Percentiles rank a stretch among this genome's conserved stretches.
Evolutionary conservation across 805 yeast genomes (phyloP).

Genomic region (Schizosaccharomyces lindneri): DNA sequence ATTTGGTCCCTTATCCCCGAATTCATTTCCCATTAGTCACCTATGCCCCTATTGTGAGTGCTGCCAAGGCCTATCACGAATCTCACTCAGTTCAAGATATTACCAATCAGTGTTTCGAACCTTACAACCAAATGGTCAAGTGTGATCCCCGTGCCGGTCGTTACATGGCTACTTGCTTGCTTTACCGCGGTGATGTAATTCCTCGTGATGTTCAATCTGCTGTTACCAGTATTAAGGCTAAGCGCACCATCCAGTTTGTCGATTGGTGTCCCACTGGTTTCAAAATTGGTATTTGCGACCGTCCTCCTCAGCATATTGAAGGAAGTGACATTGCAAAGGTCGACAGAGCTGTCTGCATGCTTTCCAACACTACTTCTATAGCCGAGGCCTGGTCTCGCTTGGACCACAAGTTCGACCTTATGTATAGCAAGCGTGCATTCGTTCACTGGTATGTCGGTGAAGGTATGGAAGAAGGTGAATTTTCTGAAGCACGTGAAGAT

Average conservation of each 20-base stretch:
- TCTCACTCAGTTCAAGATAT: conserved; percentile 84
- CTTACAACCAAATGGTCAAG: conserved; percentile 96
- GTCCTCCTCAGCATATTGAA: conserved; percentile 82
- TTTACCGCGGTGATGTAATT: conserved; percentile 96
- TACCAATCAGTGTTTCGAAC: conserved; percentile 95
- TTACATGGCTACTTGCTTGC: conserved; percentile 94
- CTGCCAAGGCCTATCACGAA: conserved; percentile 81
- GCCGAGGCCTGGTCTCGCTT: conserved; percentile 98
- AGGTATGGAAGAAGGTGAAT: conserved; percentile 99
- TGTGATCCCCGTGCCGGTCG: conserved; percentile 95
- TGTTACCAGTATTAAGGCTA: conserved; percentile 76
- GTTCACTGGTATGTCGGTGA: conserved; percentile 99
- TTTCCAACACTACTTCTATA: conserved; percentile 92
- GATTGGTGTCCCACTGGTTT: conserved; percentile 99
- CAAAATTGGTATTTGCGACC: conserved; percentile 96
- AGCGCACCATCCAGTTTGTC: conserved; percentile 88
- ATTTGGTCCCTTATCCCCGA: conserved; percentile 96
- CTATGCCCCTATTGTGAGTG: conserved; percentile 90
- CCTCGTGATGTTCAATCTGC: conserved; percentile 95
- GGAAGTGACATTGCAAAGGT: conserved; percentile 80
- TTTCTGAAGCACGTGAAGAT: conserved; percentile 95
- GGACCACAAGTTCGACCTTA: conserved; percentile 86
- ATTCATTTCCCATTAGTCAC: conserved; percentile 98
- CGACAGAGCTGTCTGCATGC: conserved; percentile 91
- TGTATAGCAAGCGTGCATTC: conserved; percentile 96